These are phyloP conservation scores for Mycosphaerella arachidis DNA, from an alignment of 2,329 filamentous ascomycete species.

Conservation along the genomic window DNA sequence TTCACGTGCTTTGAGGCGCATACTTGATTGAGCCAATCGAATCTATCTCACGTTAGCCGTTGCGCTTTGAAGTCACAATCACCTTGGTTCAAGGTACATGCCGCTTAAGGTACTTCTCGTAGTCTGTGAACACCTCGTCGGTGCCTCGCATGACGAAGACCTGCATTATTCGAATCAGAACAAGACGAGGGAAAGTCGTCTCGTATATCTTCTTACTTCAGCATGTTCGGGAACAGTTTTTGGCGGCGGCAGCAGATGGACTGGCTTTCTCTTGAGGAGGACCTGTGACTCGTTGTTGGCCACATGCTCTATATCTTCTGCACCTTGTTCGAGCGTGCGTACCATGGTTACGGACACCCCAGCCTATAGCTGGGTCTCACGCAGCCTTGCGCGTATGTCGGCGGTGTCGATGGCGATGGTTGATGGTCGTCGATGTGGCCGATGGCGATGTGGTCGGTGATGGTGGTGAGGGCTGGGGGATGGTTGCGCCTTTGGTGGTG, in stretches of 20 bases:
- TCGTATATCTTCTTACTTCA: constrained; percentile 60
- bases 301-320: constrained; percentile 2
- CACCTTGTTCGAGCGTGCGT: constrained; percentile 8
- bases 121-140: constrained; percentile 81
- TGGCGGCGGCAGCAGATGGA: constrained; percentile 71
- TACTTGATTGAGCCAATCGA: constrained; percentile 93
- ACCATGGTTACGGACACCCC: constrained; percentile 22
- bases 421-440: constrained; percentile 5
- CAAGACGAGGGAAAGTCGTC: background rate
- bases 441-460: background rate
- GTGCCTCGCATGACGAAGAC: constrained; percentile 90
- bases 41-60: constrained; percentile 46
- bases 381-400: background rate
- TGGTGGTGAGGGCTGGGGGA: constrained; percentile 1
- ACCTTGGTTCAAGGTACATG: constrained; percentile 42
- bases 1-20: constrained; percentile 25
- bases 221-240: constrained; percentile 72
- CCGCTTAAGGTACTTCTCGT: constrained; percentile 83
- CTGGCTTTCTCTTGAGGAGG: constrained; percentile 91
- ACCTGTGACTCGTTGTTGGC: constrained; percentile 56
- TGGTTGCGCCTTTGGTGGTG: constrained; percentile 57
- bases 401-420: background rate
- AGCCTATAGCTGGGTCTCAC: constrained; percentile 21
- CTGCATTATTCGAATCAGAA: constrained; percentile 47
- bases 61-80: background rate